Base-by-base conservation (phyloP, 106 monocot species). In the Narthecium ossifragum region DNA sequence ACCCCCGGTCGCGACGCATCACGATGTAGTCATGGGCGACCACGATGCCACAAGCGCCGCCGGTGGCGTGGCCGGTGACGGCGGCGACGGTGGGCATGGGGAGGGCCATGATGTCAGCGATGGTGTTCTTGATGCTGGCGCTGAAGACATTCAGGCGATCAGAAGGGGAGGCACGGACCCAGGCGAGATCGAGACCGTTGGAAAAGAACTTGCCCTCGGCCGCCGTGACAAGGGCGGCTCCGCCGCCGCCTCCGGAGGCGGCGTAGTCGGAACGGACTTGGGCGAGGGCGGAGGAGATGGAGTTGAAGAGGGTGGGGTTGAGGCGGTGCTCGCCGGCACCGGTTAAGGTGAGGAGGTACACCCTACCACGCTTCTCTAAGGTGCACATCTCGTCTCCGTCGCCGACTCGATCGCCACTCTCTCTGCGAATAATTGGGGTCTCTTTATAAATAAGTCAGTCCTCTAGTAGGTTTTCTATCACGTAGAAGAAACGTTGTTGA, bases 151-250 rank as follows among this genome's bases (percentile, higher is more conserved):
- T 6, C 54, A 49, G 53, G 11, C 68, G 65, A 26, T 39, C 53
- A 41, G 46, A 0, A 21, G 85, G 65, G 34, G 66, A 72, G 47
- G 72, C 26, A 7, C 21, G 26, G 51, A 75, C 75, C 90, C 85
- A 85, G 26, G 67, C 62, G 25, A 76, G 76, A 62, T 85, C 85
- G 60, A 90, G 80, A 26, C 85, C 90, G 64, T 91, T 91, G 57
- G 85, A 88, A 75, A 93, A 93, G 82, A 77, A 93, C 22, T 77
- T 76, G 21, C 93, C 93, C 43, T 93, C 67, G 20, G 78, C 85
- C 28, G 60, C 54, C 50, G 79, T 82, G 33, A 93, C 71, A 34
- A 93, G 79, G 28, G 88, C 92, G 38, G 51, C 13, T 28, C 55
- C 47, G 18, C 30, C 33, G 64, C 38, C 26, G 29, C 53, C 8